phyloP scores from a whole-genome alignment of 441 rosid species.

The Kokia cookei region DNA sequence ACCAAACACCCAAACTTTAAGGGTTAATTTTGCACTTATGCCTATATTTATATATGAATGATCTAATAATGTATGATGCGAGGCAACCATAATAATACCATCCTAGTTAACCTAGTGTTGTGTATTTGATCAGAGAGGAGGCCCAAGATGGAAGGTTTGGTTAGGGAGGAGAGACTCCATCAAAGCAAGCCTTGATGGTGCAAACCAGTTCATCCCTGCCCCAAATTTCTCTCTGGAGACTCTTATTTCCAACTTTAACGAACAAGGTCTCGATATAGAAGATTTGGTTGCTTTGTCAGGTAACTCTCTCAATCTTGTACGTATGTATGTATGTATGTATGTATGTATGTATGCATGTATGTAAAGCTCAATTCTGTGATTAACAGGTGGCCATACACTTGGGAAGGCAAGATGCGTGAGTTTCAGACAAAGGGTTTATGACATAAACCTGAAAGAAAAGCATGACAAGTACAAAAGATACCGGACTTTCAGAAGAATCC shows the following conservation, averaged over 20 bases:
- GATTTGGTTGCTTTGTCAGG: conserved; percentile 74
- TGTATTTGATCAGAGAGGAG: conserved; percentile 45
- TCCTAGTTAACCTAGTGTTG: neutral
- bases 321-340: neutral
- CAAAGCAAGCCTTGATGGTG: conserved; percentile 62
- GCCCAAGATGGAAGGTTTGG: conserved; percentile 60
- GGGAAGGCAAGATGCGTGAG: conserved; percentile 73
- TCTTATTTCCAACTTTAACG: conserved; percentile 54
- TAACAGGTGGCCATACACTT: conserved; percentile 58
- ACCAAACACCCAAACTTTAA: too few relatives aligned
- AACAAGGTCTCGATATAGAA: conserved; percentile 50
- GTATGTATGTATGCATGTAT: too few relatives aligned
- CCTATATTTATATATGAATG: too few relatives aligned
- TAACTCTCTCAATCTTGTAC: conserved; percentile 3
- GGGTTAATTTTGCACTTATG: too few relatives aligned
- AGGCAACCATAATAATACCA: conserved; percentile 6
- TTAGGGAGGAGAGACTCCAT: conserved; percentile 75
- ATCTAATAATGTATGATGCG: neutral
- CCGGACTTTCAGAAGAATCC: conserved; percentile 39
- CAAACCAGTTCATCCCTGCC: conserved; percentile 58
- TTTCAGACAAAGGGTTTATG: conserved; percentile 56
- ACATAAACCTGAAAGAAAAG: conserved; percentile 29
- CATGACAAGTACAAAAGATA: conserved; percentile 49
- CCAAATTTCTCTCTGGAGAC: conserved; percentile 65
- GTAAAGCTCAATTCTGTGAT: neutral